These are phyloP conservation scores for Periglandula ipomoeae DNA, from an alignment of 2,329 filamentous ascomycete genomes.

Conservation along the genomic window DNA sequence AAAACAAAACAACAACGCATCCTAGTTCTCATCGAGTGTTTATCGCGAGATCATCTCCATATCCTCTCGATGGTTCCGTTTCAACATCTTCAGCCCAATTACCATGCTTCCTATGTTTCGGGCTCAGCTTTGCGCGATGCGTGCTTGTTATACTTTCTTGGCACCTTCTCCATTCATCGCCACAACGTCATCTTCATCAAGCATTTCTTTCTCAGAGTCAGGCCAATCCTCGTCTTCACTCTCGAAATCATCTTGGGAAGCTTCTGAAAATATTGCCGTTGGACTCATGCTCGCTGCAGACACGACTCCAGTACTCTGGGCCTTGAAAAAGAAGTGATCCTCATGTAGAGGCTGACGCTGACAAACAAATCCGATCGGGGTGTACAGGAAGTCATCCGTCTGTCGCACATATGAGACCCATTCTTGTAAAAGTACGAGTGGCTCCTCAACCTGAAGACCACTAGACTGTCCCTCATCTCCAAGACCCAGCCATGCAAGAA, in stretches of 20 bases:
- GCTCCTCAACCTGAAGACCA: conserved; percentile 13
- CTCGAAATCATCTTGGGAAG: background rate
- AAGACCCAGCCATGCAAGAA: conserved; percentile 15
- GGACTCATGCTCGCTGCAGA: background rate
- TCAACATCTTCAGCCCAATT: too few species aligned
- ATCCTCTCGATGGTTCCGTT: too few species aligned
- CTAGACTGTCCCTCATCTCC: background rate
- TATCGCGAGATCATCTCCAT: too few species aligned
- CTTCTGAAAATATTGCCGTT: background rate
- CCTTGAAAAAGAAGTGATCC: conserved; percentile 41
- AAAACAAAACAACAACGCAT: too few species aligned
- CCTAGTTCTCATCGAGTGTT: too few species aligned
- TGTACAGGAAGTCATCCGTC: conserved; percentile 46
- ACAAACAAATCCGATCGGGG: conserved; percentile 47
- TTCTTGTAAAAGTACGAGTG: conserved; percentile 40
- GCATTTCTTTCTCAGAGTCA: background rate
- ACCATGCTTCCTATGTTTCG: too few species aligned
- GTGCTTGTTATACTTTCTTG: too few species aligned
- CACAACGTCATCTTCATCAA: background rate
- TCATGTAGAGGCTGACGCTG: conserved; percentile 34
- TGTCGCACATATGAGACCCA: conserved; percentile 45
- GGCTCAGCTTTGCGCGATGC: too few species aligned
- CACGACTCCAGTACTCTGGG: background rate
- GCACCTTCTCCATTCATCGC: too few species aligned
- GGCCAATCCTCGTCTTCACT: background rate